Evolutionary conservation across 306 rosid species (phyloP).

Genomic region (Nissolia schottii): DNA sequence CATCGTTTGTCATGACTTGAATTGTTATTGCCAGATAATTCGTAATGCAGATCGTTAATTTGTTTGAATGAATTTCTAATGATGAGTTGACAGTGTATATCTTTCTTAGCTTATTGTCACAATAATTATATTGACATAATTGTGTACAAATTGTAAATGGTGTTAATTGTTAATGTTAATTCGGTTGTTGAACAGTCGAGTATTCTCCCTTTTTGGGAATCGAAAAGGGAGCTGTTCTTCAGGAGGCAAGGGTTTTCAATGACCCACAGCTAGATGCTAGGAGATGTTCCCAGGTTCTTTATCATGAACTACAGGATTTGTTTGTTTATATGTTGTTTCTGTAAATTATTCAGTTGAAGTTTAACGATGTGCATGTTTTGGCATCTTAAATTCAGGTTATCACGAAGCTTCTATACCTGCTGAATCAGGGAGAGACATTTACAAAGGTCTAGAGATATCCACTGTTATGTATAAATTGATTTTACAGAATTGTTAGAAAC

Average conservation of each 20-base stretch:
- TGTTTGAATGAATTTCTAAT: conserved; percentile 10
- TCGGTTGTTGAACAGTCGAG: conserved; percentile 52
- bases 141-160: background rate
- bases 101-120: conserved; percentile 5
- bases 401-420: conserved; percentile 86
- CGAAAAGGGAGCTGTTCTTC: conserved; percentile 96
- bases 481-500: background rate
- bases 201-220: conserved; percentile 94
- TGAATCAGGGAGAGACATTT: conserved; percentile 94
- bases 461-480: conserved; percentile 14
- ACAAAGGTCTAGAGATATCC: conserved; percentile 66
- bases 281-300: conserved; percentile 95
- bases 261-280: conserved; percentile 97
- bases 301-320: background rate
- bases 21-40: conserved; percentile 19
- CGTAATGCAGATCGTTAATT: conserved; percentile 34
- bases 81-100: conserved; percentile 36
- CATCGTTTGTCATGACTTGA: background rate
- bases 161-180: background rate
- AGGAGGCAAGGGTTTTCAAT: conserved; percentile 96
- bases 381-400: conserved; percentile 59
- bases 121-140: background rate
- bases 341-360: conserved; percentile 20
- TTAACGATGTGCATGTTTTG: conserved; percentile 15
- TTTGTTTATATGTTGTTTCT: conserved; percentile 14